These are phyloP conservation scores for Phaseolus coccineus DNA, from an alignment of 331 rosid genomes.

Conservation along the genomic window DNA sequence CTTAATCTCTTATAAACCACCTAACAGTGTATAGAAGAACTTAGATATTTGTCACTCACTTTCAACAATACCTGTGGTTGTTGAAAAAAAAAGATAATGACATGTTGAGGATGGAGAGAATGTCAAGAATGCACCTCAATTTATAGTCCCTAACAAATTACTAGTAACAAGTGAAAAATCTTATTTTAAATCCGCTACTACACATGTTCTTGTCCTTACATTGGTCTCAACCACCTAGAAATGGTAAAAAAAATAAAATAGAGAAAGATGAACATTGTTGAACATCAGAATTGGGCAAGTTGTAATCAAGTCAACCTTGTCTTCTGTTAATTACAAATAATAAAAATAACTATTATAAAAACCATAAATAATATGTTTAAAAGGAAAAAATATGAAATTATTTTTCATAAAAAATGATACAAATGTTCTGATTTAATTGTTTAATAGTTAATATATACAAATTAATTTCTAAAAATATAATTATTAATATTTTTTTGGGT, in stretches of 20 bases:
- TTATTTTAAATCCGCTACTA: conserved; percentile 19
- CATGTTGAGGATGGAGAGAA: conserved; percentile 42
- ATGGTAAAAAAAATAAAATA: not conserved
- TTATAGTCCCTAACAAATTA: not conserved
- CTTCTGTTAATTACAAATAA: not conserved
- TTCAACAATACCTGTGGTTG: conserved; percentile 49
- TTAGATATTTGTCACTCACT: conserved; percentile 50
- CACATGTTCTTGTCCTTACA: not conserved
- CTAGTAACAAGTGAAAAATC: conserved; percentile 8
- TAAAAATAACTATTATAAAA: no score
- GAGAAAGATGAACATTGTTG: not conserved
- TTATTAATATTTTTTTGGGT: no score
- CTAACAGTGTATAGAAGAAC: conserved; percentile 33
- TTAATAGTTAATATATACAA: not conserved
- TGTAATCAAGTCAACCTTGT: no score
- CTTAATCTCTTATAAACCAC: conserved; percentile 39
- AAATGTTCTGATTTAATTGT: no score
- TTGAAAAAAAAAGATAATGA: conserved; percentile 47
- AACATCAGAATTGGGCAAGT: not conserved
- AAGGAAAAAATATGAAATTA: no score
- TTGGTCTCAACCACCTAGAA: conserved; percentile 15
- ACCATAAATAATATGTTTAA: no score
- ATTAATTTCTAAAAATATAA: not conserved
- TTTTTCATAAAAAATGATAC: no score
- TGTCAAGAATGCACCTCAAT: conserved; percentile 27